These are phyloP conservation scores for Punctularia strigosozonata DNA, from an alignment of 768 basidiomycete genomes.

Conservation along the genomic window DNA sequence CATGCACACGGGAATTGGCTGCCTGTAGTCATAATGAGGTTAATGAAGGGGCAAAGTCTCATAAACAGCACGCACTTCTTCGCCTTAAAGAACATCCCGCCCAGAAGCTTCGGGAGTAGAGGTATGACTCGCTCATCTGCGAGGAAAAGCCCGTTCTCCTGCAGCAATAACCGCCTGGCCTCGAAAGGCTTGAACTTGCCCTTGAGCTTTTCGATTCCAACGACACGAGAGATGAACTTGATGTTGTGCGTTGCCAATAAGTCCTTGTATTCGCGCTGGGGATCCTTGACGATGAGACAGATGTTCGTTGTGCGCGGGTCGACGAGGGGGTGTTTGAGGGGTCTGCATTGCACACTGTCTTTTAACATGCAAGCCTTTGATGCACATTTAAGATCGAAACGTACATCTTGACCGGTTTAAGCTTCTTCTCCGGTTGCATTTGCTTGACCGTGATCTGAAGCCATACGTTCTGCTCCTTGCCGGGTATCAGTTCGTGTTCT, in stretches of 20 bases:
- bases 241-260: slow-evolving; percentile 67
- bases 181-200: slow-evolving; percentile 87
- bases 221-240: slow-evolving; percentile 85
- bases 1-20: slow-evolving; percentile 90
- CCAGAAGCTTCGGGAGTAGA: slow-evolving; percentile 78
- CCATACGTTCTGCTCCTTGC: slow-evolving; percentile 82
- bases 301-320: slow-evolving; percentile 74
- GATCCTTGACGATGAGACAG: slow-evolving; percentile 92
- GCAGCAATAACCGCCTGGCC: slow-evolving; percentile 69
- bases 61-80: slow-evolving; percentile 63
- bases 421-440: slow-evolving; percentile 58
- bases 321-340: slow-evolving; percentile 69
- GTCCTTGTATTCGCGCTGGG: slow-evolving; percentile 93
- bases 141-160: slow-evolving; percentile 86
- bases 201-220: slow-evolving; percentile 84
- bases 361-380: not conserved
- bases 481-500: slow-evolving; percentile 63
- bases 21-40: slow-evolving; percentile 33
- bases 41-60: slow-evolving; percentile 5
- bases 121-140: slow-evolving; percentile 87
- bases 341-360: slow-evolving; percentile 26
- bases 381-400: slow-evolving; percentile 15
- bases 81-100: slow-evolving; percentile 84
- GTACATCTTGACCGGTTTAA: slow-evolving; percentile 82
- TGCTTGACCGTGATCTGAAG: slow-evolving; percentile 80